A percentile compares a stretch with the other conserved stretches of the same genome.
Conservation (phyloP, 495 filamentous ascomycete species). For the Venustampulla echinocandica region DNA sequence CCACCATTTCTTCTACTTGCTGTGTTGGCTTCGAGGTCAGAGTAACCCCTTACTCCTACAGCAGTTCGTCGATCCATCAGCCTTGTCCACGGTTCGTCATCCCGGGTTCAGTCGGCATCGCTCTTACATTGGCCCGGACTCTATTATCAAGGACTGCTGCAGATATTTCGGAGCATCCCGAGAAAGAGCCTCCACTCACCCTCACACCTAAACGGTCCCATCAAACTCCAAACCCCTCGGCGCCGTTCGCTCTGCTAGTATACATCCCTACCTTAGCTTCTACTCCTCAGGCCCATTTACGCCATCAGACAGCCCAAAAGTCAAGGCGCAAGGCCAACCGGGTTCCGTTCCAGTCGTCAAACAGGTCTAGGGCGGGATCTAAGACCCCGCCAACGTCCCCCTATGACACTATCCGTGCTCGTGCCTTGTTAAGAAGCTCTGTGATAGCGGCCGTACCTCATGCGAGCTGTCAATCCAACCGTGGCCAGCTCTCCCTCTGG, state of each 20-base stretch:
- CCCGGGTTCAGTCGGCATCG: slow-evolving; percentile 5
- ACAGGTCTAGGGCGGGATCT: slow-evolving; percentile 5
- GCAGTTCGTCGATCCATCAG: slow-evolving; percentile 1
- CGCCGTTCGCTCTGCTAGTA: slow-evolving; percentile 9
- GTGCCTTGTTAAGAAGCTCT: slow-evolving; percentile 6
- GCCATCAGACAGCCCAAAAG: slow-evolving; percentile 5
- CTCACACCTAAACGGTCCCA: not conserved
- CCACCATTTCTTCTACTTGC: not conserved
- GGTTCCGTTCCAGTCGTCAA: slow-evolving; percentile 10
- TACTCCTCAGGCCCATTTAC: slow-evolving; percentile 2
- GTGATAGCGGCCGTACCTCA: slow-evolving; percentile 1
- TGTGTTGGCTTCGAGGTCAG: not conserved
- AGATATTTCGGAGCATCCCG: slow-evolving; percentile 10
- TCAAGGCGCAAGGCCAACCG: slow-evolving; percentile 3
- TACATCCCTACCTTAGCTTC: slow-evolving; percentile 3
- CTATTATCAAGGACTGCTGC: slow-evolving; percentile 8
- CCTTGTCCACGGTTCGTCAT: slow-evolving; percentile 12
- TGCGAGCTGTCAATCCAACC: slow-evolving; percentile 4
- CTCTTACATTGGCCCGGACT: slow-evolving; percentile 2
- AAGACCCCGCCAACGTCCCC: slow-evolving; percentile 7
- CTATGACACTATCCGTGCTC: slow-evolving; percentile 8
- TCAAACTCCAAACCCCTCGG: slow-evolving; percentile 2
- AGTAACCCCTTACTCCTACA: not conserved
- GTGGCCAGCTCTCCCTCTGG: slow-evolving; percentile 2
- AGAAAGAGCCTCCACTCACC: slow-evolving; percentile 15